Base-by-base conservation (phyloP, 176 grass and related monocot genomes). In the Oropetium thomaeum region DNA sequence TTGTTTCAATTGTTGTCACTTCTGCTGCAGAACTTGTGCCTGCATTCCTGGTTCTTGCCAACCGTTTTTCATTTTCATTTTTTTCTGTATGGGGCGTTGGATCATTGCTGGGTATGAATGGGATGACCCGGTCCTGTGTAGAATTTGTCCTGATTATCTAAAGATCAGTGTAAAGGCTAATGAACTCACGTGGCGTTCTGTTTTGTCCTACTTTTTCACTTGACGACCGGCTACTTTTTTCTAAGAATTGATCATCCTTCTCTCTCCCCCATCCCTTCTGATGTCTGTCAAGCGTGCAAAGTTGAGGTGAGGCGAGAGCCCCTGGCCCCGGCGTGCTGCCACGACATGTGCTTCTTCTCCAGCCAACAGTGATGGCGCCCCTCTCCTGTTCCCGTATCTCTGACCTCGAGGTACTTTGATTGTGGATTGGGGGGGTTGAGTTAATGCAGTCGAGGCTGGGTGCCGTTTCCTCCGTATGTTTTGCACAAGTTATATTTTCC, bases 371-470 rank as follows among this genome's bases (percentile, higher is more conserved):
- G 51, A 54, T 54, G 22, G n/a, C 52, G 22, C 52, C 52, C 52
- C 51, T 23, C 55, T 38, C 57, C 42, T 30, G 27, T 39, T 22
- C 57, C 54, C n/a, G 14, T 71, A 28, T 69, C 51, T 74, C 32
- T 58, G 81, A 76, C 39, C 55, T 34, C 34, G 71, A 76, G 71
- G 80, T 74, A 74, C 42, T 34, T 54, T 7, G 13, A 25, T 9
- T 72, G 26, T 42, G 14, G 37, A 22, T 48, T 57, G 14, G 47
- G 26, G 29, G 14, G 37, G 30, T 48, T 57, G 14, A 58, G 61
- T 79, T 42, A 67, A 37, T 75, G 61, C 38, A 13, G 0, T 17
- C 7, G 3, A 7, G 9, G 37, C 28, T 2, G 25, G 27, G 8
- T 10, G 37, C n/a, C n/a, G 38, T 6, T 73, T 54, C 16, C 54